Conservation (phyloP, 2,329 filamentous ascomycete species). For the Remersonia thermophila region DNA sequence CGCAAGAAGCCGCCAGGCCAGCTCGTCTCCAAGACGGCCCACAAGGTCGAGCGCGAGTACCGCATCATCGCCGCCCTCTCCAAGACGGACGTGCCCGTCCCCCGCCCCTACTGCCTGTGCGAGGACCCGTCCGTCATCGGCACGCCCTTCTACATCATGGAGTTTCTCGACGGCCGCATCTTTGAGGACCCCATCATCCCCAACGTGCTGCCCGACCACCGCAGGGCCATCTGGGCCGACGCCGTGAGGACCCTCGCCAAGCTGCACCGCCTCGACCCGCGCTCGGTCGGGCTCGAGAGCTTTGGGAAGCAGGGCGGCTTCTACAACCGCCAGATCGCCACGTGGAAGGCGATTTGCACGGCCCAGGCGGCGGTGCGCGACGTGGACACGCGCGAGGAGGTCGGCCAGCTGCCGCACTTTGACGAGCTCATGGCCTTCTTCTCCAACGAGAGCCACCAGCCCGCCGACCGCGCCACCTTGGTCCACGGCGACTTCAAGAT, state of each 20-base stretch:
- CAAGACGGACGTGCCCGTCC: constrained; percentile 70
- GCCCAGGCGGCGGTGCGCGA: constrained; percentile 68
- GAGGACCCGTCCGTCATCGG: constrained; percentile 70
- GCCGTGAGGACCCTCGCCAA: constrained; percentile 73
- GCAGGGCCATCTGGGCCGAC: constrained; percentile 72
- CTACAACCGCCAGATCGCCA: constrained; percentile 75
- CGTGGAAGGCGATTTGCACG: constrained; percentile 65
- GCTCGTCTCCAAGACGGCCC: constrained; percentile 84
- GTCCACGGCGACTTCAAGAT: constrained; percentile 98
- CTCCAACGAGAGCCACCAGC: constrained; percentile 53
- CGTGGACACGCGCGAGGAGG: constrained; percentile 59
- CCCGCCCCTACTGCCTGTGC: constrained; percentile 72
- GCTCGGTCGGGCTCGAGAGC: constrained; percentile 51
- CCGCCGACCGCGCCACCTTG: constrained; percentile 63
- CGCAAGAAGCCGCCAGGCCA: constrained; percentile 97
- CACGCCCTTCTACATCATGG: constrained; percentile 95
- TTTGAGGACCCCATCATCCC: constrained; percentile 82
- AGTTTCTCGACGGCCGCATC: constrained; percentile 85
- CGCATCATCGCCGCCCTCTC: constrained; percentile 71
- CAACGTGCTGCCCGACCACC: constrained; percentile 52
- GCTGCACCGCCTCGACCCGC: constrained; percentile 64
- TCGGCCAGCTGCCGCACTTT: constrained; percentile 76
- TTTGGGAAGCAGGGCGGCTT: constrained; percentile 70
- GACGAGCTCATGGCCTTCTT: constrained; percentile 73
- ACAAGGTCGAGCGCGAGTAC: constrained; percentile 94